Base-by-base conservation (phyloP, 2,329 filamentous ascomycete species). In the Fusarium sp. region DNA sequence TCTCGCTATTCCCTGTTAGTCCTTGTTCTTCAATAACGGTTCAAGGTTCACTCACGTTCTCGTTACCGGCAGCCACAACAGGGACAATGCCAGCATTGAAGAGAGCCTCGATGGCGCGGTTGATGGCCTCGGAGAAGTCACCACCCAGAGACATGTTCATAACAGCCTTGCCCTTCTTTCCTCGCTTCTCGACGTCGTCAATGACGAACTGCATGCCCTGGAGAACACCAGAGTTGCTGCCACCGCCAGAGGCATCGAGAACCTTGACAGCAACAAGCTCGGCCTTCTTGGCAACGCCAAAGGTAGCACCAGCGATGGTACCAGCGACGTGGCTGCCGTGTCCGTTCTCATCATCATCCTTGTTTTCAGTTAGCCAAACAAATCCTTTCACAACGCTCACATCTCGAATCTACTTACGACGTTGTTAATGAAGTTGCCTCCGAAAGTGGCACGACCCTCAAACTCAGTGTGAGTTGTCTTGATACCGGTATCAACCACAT, bases 401-500 rank as follows among this genome's bases (percentile, higher is more conserved):
- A 22, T 52, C 8, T 2, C 16, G 6, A 27, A 29, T 54, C n/a
- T 13, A 84, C 85, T 74, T 84, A 87, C 84, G 42, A 81, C 79
- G 61, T 77, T 73, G 81, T 87, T 83, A 59, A 89, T 81, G 66
- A 88, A 87, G 82, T 90, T 90, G 76, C 84, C 86, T 20, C 81
- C 88, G 67, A 87, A 85, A 42, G 79, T 84, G 20, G 89, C 90
- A 66, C 89, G 87, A 58, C 87, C 88, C 79, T 87, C 83, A 73
- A 89, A 91, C 78, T 90, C 87, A 50, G 79, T 76, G 81, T 93
- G 91, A 7, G 85, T 84, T 40, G 83, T 82, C 64, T 83, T 83
- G 79, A 93, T 89, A 74, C 91, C 91, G 7, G 91, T 92, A 81
- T 93, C 91, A 45, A 93, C 87, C 27, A 93, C 82, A 79, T 90